Percentiles rank a stretch among this genome's conserved stretches.
These are phyloP conservation scores for Auricularia cornea DNA, from an alignment of 768 basidiomycete species.

Conservation along the genomic window DNA sequence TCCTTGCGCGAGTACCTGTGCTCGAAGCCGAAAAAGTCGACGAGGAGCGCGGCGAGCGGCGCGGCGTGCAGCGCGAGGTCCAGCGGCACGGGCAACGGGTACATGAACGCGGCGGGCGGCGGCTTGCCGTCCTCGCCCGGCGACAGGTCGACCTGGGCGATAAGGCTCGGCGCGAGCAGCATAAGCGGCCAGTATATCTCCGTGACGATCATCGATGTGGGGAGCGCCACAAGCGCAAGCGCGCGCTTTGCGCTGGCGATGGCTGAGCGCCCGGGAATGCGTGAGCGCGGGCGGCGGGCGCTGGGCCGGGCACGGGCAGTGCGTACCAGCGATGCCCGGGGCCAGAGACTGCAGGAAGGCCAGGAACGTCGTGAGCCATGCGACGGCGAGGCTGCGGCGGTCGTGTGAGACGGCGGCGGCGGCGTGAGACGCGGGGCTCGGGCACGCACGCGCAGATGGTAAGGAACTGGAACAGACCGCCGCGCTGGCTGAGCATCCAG, in stretches of 20 bases:
- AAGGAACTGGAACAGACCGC: conserved; percentile 63
- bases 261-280: conserved; percentile 19
- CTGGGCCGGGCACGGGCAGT: not conserved
- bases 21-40: conserved; percentile 66
- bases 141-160: conserved; percentile 31
- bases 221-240: conserved; percentile 56
- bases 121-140: conserved; percentile 12
- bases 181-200: conserved; percentile 65
- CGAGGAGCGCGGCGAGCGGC: conserved; percentile 47
- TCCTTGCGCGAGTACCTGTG: conserved; percentile 36
- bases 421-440: not conserved
- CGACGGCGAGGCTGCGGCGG: conserved; percentile 23
- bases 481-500: conserved; percentile 16
- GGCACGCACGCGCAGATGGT: conserved; percentile 65
- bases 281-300: not conserved
- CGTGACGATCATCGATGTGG: conserved; percentile 44
- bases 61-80: conserved; percentile 61
- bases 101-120: conserved; percentile 28
- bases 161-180: conserved; percentile 45
- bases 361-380: conserved; percentile 34
- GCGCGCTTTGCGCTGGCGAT: conserved; percentile 42
- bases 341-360: conserved; percentile 34
- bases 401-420: not conserved
- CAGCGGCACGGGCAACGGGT: conserved; percentile 37
- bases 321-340: conserved; percentile 28